Evolutionary conservation across 192 early-diverging fungal species (phyloP).

Genomic region (Coemansia sp.): DNA sequence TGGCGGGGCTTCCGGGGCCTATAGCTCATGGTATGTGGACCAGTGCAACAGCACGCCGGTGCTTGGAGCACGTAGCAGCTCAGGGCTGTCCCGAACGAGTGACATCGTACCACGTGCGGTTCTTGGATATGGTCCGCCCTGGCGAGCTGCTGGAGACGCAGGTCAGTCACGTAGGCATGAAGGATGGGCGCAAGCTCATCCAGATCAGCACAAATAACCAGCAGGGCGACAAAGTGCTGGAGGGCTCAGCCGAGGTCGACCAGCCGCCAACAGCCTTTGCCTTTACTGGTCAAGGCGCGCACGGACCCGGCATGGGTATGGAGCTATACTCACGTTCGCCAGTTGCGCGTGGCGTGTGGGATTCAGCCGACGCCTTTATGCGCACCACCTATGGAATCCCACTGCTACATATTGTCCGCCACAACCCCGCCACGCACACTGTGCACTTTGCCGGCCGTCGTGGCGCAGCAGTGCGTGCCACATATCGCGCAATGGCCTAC

Average conservation of each 20-base stretch:
- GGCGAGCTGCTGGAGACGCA: conserved; percentile 88
- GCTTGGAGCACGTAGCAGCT: conserved; percentile 93
- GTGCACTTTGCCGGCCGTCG: conserved; percentile 61
- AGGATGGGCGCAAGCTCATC: conserved; percentile 95
- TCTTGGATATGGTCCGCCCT: conserved; percentile 94
- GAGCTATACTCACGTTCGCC: conserved; percentile 83
- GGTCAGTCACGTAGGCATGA: conserved; percentile 93
- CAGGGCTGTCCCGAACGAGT: conserved; percentile 92
- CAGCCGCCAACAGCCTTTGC: conserved; percentile 91
- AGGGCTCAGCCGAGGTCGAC: conserved; percentile 91
- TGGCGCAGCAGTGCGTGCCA: conserved; percentile 43
- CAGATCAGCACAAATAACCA: conserved; percentile 87
- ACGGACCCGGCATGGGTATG: conserved; percentile 97
- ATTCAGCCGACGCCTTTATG: conserved; percentile 88
- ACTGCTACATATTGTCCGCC: conserved; percentile 54
- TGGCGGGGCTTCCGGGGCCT: conserved; percentile 87
- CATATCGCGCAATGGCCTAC: conserved; percentile 90
- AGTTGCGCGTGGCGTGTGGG: conserved; percentile 88
- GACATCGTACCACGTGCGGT: conserved; percentile 81
- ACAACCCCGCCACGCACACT: conserved; percentile 58
- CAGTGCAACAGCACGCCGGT: conserved; percentile 89
- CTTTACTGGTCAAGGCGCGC: conserved; percentile 97
- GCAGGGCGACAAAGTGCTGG: conserved; percentile 75
- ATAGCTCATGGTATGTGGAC: conserved; percentile 99
- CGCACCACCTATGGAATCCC: conserved; percentile 75